A percentile compares a stretch with the other conserved stretches of the same genome.
Evolutionary conservation across 108 stramenopile species (phyloP).

Genomic region (Nannochloropsis oceanica): DNA sequence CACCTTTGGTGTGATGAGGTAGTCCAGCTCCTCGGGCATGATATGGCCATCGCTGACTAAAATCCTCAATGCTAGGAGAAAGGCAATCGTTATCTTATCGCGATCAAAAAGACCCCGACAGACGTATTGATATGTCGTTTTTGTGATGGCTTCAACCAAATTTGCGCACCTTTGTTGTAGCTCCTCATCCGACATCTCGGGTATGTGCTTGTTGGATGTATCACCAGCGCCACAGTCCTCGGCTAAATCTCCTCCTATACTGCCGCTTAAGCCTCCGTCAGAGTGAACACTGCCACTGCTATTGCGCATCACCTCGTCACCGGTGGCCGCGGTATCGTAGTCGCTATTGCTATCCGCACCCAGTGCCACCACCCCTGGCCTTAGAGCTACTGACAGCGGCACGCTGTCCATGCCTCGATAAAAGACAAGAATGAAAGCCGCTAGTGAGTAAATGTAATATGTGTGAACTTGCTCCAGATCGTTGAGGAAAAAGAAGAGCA

Average conservation of each 20-base stretch:
- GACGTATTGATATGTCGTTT: constrained; percentile 52
- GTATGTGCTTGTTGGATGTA: not conserved
- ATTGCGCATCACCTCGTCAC: not conserved
- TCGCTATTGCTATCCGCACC: not conserved
- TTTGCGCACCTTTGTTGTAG: constrained; percentile 38
- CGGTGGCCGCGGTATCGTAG: not conserved
- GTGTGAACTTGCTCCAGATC: constrained; percentile 59
- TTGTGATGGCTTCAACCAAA: constrained; percentile 49
- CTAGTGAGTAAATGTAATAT: constrained; percentile 63
- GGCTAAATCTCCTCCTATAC: not conserved
- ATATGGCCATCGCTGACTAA: constrained; percentile 48
- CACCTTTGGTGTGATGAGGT: constrained; percentile 41
- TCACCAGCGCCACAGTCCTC: constrained; percentile 16
- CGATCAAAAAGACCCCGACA: constrained; percentile 53
- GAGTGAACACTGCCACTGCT: not conserved
- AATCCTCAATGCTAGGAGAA: constrained; percentile 51
- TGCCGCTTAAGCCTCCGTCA: not conserved
- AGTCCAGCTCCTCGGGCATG: constrained; percentile 44
- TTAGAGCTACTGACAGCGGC: not conserved
- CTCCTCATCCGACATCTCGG: constrained; percentile 44
- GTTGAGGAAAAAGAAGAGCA: constrained; percentile 66
- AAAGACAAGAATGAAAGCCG: constrained; percentile 56
- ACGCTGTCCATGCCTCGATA: constrained; percentile 51
- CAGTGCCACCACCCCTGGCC: not conserved
- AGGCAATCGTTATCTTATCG: constrained; percentile 59